Base-by-base conservation (phyloP, 257 asterid genomes). In the Lycium ferocissimum region DNA sequence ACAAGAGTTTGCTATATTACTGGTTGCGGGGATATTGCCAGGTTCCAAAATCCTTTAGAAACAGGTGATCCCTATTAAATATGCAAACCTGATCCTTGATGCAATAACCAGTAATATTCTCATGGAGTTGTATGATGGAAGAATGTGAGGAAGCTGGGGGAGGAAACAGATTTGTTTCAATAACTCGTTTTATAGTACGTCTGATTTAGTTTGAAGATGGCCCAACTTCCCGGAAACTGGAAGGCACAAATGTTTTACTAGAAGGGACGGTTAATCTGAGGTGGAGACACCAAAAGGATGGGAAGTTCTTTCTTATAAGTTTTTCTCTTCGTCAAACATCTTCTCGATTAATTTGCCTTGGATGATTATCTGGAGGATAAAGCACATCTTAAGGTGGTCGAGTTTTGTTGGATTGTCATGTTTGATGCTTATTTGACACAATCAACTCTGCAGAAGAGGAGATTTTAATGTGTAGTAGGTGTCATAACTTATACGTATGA, bases 351-450 rank as follows among this genome's bases (percentile, higher is more conserved):
- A 40, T 69, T 69, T 40, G 13, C 78, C 26, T 15, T 37, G 78
- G 53, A 69, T 2, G 26, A 76, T 33, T 75, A 26, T 14, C 47
- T 51, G 47, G 63, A 76, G 63, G 82, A 51, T 13, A 51, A 76
- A 51, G 45, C 63, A 51, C 82, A 17, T 76, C 26, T 35, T 51
- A 14, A 13, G 62, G 45, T 76, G 81, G 81, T 76, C 51, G 61
- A 63, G 45, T 76, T 37, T 76, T 49, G 13, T 75, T 49, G 62
- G 81, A 75, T 75, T 51, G 45, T 51, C 20, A 76, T 9, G 14
- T 76, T 26, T 76, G 63, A 51, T 22, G 63, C 47, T 51, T 49
- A 43, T 51, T 76, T 76, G 63, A 51, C 82, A 38, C 79, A 76
- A 76, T 26, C 47, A 35, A 51, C 13, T 76, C 45, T 22, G 63